These are phyloP conservation scores for Talaromyces adpressus DNA, from an alignment of 495 filamentous ascomycete species.

Conservation along the genomic window DNA sequence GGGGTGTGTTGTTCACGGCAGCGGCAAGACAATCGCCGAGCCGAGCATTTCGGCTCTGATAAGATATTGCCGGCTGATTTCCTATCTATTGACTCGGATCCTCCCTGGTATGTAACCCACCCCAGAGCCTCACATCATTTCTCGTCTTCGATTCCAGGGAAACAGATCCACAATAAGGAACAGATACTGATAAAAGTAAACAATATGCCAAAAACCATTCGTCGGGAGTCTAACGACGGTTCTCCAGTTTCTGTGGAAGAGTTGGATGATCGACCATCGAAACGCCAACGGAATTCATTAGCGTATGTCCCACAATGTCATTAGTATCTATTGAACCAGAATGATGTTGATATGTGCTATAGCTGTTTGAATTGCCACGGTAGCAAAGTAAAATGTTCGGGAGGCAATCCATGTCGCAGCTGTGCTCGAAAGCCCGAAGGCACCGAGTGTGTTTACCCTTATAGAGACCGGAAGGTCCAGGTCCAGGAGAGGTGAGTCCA, in stretches of 20 bases:
- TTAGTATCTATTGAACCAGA: background rate
- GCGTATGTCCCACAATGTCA: background rate
- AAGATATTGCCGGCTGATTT: background rate
- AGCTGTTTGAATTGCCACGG: conserved; percentile 31
- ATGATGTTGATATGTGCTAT: conserved; percentile 11
- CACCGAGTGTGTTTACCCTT: conserved; percentile 24
- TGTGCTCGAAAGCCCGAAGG: conserved; percentile 20
- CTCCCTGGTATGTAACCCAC: background rate
- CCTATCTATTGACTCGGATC: background rate
- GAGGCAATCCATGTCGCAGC: conserved; percentile 24
- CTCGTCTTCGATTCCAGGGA: background rate
- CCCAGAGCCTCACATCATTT: background rate
- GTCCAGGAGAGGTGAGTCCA: conserved; percentile 24
- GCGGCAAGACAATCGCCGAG: background rate
- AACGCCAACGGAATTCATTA: conserved; percentile 1
- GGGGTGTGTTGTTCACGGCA: background rate
- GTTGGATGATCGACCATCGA: conserved; percentile 2
- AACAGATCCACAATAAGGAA: background rate
- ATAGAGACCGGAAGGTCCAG: conserved; percentile 27
- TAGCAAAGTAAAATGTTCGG: conserved; percentile 33
- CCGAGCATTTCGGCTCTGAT: background rate
- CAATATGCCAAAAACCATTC: background rate
- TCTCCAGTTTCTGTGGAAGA: background rate
- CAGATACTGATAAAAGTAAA: background rate
- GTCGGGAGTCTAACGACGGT: background rate